Conservation (phyloP, 225 moss, liverwort and hornwort genomes). For the Anthoceros angustus region DNA sequence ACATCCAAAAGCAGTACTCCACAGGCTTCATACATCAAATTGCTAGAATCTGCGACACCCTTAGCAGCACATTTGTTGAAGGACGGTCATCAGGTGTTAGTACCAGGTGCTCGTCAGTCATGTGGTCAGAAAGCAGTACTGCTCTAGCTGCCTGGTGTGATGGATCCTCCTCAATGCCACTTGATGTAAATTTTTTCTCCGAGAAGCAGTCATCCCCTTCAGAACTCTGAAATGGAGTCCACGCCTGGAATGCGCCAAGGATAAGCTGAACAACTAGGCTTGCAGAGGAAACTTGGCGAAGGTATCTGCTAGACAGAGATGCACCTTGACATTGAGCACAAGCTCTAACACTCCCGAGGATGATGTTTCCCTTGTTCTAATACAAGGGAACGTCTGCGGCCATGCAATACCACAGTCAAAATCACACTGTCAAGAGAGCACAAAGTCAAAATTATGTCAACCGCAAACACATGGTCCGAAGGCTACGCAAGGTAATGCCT, state of each 20-base stretch:
- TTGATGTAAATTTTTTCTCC: background rate
- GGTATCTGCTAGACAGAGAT: background rate
- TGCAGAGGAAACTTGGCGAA: background rate
- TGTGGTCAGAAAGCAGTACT: background rate
- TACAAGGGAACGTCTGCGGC: background rate
- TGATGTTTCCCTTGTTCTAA: background rate
- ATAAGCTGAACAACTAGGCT: background rate
- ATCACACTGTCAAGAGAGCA: background rate
- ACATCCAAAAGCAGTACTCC: no score
- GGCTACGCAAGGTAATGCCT: no score
- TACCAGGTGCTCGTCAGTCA: background rate
- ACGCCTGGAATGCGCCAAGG: background rate
- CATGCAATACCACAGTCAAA: background rate
- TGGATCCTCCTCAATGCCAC: background rate
- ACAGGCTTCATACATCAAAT: no score
- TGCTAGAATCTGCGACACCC: background rate
- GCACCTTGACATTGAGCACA: background rate
- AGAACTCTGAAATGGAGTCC: background rate
- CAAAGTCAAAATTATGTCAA: background rate
- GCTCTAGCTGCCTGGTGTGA: background rate
- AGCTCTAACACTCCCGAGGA: constrained; percentile 2
- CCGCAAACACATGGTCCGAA: background rate
- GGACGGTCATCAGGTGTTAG: background rate
- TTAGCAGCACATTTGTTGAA: background rate
- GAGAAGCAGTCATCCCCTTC: background rate